phyloP scores from a whole-genome alignment of 768 basidiomycete genomes.

The Russula dissimulans region DNA sequence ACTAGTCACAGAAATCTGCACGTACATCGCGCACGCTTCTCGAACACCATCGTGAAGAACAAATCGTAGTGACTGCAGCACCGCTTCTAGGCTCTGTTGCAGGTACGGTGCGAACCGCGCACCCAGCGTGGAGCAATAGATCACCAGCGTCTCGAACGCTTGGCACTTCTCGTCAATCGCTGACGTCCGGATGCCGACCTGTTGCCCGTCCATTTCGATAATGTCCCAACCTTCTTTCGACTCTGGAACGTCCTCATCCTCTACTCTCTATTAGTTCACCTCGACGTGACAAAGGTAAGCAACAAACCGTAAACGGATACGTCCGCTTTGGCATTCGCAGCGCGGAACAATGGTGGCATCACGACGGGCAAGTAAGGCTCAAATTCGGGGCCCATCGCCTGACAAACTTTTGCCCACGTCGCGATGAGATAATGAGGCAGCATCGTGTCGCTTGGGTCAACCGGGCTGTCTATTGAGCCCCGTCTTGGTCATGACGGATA shows the following conservation, averaged over 20 bases:
- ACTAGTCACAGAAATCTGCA: conserved; percentile 1
- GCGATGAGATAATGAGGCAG: conserved; percentile 67
- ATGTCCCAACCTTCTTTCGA: conserved; percentile 75
- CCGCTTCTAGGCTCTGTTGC: conserved; percentile 58
- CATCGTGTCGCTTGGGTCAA: conserved; percentile 65
- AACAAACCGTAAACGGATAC: conserved; percentile 59
- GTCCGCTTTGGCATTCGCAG: conserved; percentile 75
- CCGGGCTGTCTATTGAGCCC: conserved; percentile 44
- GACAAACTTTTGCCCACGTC: conserved; percentile 86
- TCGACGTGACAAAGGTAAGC: neutral
- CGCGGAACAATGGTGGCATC: conserved; percentile 67
- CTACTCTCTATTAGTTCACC: conserved; percentile 22
- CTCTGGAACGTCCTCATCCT: conserved; percentile 45
- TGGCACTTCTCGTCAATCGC: conserved; percentile 82
- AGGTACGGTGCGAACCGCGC: conserved; percentile 65
- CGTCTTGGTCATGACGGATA: neutral
- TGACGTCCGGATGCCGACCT: conserved; percentile 68
- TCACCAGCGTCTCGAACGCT: conserved; percentile 79
- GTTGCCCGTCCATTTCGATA: conserved; percentile 66
- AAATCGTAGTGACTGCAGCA: conserved; percentile 61
- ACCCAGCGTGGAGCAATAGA: conserved; percentile 64
- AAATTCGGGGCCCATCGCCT: conserved; percentile 76
- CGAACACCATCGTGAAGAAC: conserved; percentile 81
- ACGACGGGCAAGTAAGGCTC: conserved; percentile 80
- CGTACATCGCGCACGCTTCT: conserved; percentile 68